phyloP scores from a whole-genome alignment of 371 early-diverging fungal genomes.

The Mucor racemosus region DNA sequence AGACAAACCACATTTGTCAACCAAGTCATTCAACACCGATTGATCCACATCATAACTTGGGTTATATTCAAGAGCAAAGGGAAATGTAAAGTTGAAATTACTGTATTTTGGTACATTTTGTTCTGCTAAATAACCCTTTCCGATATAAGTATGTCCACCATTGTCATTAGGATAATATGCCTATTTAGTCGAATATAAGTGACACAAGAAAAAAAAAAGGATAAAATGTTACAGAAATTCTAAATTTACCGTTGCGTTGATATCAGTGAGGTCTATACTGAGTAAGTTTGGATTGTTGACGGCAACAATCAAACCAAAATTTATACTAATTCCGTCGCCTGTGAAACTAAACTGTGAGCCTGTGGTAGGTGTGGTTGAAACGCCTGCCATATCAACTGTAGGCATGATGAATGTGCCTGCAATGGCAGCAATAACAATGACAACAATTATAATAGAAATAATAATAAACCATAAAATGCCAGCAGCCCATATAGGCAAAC shows the following conservation, averaged over 20 bases:
- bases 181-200: slow-evolving; percentile 25
- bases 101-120: slow-evolving; percentile 47
- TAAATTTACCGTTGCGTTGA: slow-evolving; percentile 42
- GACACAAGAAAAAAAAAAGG: slow-evolving; percentile 9
- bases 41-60: slow-evolving; percentile 37
- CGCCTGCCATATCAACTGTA: slow-evolving; percentile 36
- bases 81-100: slow-evolving; percentile 49
- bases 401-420: slow-evolving; percentile 48
- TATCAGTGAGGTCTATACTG: slow-evolving; percentile 37
- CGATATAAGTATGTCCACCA: slow-evolving; percentile 40
- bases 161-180: slow-evolving; percentile 48
- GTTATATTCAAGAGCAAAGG: slow-evolving; percentile 51
- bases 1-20: slow-evolving; percentile 50
- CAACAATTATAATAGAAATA: slow-evolving; percentile 40
- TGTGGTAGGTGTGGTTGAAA: slow-evolving; percentile 25
- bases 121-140: slow-evolving; percentile 47
- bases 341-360: slow-evolving; percentile 36
- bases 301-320: slow-evolving; percentile 42
- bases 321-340: slow-evolving; percentile 35
- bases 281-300: slow-evolving; percentile 49
- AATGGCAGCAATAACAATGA: slow-evolving; percentile 41
- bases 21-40: slow-evolving; percentile 49
- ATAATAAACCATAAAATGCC: slow-evolving; percentile 48
- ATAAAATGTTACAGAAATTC: slow-evolving; percentile 6
- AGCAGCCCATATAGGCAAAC: slow-evolving; percentile 48